A percentile compares a stretch with the other conserved stretches of the same genome.
Evolutionary conservation across 495 filamentous ascomycete species (phyloP).

Genomic region (Neurospora sublineolata): DNA sequence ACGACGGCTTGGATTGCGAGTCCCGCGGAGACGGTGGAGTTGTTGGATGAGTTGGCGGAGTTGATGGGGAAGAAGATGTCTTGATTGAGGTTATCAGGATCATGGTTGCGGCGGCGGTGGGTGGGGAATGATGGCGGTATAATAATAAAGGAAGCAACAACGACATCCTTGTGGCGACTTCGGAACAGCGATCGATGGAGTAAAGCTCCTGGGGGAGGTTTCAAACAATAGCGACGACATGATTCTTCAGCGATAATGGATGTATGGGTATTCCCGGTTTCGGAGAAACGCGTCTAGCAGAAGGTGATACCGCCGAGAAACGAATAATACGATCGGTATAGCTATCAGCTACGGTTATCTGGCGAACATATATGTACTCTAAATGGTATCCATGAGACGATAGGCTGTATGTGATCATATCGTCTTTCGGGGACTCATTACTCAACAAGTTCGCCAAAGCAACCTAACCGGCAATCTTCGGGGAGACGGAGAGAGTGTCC

Average conservation of each 20-base stretch:
- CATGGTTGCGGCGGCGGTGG: not conserved
- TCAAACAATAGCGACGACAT: not conserved
- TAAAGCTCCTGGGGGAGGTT: not conserved
- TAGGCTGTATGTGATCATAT: not conserved
- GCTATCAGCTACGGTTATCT: not conserved
- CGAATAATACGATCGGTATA: not conserved
- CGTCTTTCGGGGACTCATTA: too few species aligned
- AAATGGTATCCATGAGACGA: not conserved
- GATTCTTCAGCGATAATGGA: not conserved
- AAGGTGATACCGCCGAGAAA: too few species aligned
- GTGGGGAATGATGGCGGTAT: not conserved
- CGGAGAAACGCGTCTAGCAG: not conserved
- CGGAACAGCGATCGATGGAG: not conserved
- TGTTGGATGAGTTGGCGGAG: slow-evolving; percentile 70
- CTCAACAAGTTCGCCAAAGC: not conserved
- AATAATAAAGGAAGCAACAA: not conserved
- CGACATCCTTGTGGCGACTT: not conserved
- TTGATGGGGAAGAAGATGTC: slow-evolving; percentile 39
- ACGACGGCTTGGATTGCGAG: slow-evolving; percentile 83
- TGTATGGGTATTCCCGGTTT: not conserved
- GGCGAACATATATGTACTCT: not conserved
- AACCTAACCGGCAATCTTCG: not conserved
- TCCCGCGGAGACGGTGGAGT: slow-evolving; percentile 75
- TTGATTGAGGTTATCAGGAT: not conserved
- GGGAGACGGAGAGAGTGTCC: not conserved